Evolutionary conservation across 1,284 basidiomycete species (phyloP).

Genomic region (Naganishia sp.): DNA sequence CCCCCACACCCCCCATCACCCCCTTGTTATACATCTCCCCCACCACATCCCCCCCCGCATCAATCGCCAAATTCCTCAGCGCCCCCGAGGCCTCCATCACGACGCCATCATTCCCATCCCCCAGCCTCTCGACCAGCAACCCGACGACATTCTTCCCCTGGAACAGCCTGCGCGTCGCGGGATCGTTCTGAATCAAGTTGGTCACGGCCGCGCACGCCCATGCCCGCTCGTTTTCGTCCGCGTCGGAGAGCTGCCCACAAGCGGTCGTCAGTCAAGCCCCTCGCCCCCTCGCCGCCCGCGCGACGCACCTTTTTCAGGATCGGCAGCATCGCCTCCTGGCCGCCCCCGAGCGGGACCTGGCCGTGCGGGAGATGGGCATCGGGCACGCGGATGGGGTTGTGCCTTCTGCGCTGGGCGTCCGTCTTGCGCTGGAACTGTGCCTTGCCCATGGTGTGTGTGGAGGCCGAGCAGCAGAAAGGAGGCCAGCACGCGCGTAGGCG

Average conservation of each 20-base stretch:
- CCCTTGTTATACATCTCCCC: slow-evolving; percentile 97
- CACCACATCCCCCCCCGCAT: slow-evolving; percentile 89
- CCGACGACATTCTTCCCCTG: slow-evolving; percentile 90
- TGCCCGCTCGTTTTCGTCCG: slow-evolving; percentile 74
- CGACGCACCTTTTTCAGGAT: slow-evolving; percentile 75
- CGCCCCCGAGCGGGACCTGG: slow-evolving; percentile 59
- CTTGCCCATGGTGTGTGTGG: slow-evolving; percentile 69
- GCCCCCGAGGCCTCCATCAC: slow-evolving; percentile 81
- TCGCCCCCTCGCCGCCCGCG: background rate
- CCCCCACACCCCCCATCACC: slow-evolving; percentile 71
- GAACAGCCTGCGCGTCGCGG: slow-evolving; percentile 79
- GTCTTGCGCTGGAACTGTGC: slow-evolving; percentile 71
- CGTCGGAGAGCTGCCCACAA: slow-evolving; percentile 51
- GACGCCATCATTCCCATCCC: slow-evolving; percentile 82
- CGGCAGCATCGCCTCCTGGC: slow-evolving; percentile 74
- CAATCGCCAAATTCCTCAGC: slow-evolving; percentile 85
- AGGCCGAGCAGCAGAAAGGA: background rate
- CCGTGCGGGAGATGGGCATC: slow-evolving; percentile 83
- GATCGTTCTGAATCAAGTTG: slow-evolving; percentile 83
- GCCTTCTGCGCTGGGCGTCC: slow-evolving; percentile 67
- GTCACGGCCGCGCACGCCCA: slow-evolving; percentile 92
- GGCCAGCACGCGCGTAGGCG: background rate
- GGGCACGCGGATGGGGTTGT: slow-evolving; percentile 87
- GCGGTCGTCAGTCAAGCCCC: background rate
- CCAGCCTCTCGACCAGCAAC: slow-evolving; percentile 74